Base-by-base conservation (phyloP, 805 yeast species). In the Myxozyma lipomycoides region DNA sequence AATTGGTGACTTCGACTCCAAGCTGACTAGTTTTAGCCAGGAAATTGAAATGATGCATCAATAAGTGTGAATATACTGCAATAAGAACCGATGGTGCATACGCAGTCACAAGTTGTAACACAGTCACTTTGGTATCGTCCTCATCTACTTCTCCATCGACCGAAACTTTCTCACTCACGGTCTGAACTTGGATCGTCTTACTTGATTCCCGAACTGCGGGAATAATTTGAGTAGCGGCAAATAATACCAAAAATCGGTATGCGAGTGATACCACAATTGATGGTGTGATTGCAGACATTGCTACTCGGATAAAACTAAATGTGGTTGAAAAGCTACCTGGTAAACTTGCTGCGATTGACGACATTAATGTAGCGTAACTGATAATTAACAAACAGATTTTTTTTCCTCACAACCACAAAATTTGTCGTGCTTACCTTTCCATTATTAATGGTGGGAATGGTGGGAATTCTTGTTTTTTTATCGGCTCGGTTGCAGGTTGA, bases 21-120 rank as follows among this genome's bases (percentile, higher is more conserved):
- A 65, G 78, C 79, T 84, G 84, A 51, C 84, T 84, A 15, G 78
- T 73, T 41, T 83, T 37, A 30, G 52, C 86, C 49, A 85, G 71
- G 63, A 82, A 84, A 45, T 89, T 87, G 45, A 84, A 81, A 63
- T 88, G 89, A 72, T 87, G 95, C 75, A 93, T 78, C 78, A 91
- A 84, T 61, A 93, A 72, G 66, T 93, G 96, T 1, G 98, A 88
- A 70, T 93, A 93, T 52, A 93, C 95, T 0, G 96, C 96, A 51
- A 93, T 89, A 36, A 93, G 81, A 51, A 93, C 82, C 68, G 96
- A 87, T 1, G 98, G 98, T 34, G 96, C 85, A 67, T 86, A 91
- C 30, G 95, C 82, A 64, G 90, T 89, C 26, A 89, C 76, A 56
- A 86, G 67, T 32, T 60, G 56, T 35, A 62, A 10, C 3, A 45